phyloP scores from a whole-genome alignment of 257 asterid species.

The Marsdenia floribunda region DNA sequence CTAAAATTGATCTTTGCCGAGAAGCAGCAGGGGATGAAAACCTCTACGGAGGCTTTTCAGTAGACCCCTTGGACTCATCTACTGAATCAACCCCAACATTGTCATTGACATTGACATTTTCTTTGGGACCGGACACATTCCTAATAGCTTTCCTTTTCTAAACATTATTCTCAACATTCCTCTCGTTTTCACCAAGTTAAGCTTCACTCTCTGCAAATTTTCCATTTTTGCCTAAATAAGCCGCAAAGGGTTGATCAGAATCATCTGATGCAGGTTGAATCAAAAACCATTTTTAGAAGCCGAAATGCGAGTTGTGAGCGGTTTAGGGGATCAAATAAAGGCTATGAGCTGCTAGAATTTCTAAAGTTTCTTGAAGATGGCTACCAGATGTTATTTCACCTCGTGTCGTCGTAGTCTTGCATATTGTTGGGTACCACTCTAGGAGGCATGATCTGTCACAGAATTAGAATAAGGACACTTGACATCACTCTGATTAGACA shows the following conservation, averaged over 20 bases:
- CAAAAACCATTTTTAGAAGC: conserved; percentile 40
- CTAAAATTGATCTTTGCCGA: conserved; percentile 56
- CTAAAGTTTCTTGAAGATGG: too few relatives aligned
- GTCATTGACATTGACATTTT: conserved; percentile 42
- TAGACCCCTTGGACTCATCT: conserved; percentile 15
- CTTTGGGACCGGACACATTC: conserved; percentile 42
- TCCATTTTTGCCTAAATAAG: conserved; percentile 36
- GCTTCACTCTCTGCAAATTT: conserved; percentile 32
- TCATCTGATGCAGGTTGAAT: conserved; percentile 74
- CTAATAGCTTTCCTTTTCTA: conserved; percentile 23
- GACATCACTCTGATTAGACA: too few relatives aligned
- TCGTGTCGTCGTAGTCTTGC: too few relatives aligned
- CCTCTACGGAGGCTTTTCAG: conserved; percentile 52
- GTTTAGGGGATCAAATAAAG: conserved; percentile 74
- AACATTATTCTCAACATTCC: conserved; percentile 14
- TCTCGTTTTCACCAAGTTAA: conserved; percentile 2
- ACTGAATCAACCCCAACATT: conserved; percentile 15
- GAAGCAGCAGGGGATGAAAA: conserved; percentile 63
- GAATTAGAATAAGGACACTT: too few relatives aligned
- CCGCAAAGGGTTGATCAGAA: conserved; percentile 59
- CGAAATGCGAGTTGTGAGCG: conserved; percentile 53
- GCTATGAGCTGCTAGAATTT: background rate
- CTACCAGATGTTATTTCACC: too few relatives aligned
- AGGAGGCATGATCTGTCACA: too few relatives aligned
- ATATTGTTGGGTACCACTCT: too few relatives aligned